Evolutionary conservation across 352 stramenopile genomes (phyloP).

Genomic region (Phytophthora fragariaefolia): DNA sequence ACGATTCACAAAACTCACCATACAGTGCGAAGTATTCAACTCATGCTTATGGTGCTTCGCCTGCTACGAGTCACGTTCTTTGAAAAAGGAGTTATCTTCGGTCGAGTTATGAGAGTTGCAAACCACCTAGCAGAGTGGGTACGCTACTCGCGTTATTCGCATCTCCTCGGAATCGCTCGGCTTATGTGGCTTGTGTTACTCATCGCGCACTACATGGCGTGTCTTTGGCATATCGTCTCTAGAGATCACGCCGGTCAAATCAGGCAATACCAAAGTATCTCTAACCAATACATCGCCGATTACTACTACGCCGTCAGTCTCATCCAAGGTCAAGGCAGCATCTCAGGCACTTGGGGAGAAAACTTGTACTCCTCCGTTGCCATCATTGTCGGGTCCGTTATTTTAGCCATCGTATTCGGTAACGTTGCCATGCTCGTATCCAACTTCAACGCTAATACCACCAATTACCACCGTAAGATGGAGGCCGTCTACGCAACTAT

Average conservation of each 20-base stretch:
- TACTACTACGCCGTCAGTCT: neutral
- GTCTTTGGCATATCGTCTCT: slow-evolving; percentile 43
- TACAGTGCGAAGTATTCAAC: neutral
- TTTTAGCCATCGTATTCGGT: neutral
- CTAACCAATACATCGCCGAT: slow-evolving; percentile 1
- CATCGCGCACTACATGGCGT: slow-evolving; percentile 56
- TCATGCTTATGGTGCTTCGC: slow-evolving; percentile 27
- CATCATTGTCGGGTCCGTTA: neutral
- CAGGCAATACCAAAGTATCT: neutral
- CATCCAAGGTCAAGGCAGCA: neutral
- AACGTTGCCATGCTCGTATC: neutral
- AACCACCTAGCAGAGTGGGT: slow-evolving; percentile 28
- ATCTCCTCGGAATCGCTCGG: slow-evolving; percentile 41
- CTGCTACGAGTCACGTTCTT: slow-evolving; percentile 17
- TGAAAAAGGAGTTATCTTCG: slow-evolving; percentile 14
- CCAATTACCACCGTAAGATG: neutral
- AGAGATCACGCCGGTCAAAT: neutral
- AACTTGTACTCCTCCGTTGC: neutral
- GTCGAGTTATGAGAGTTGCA: slow-evolving; percentile 28
- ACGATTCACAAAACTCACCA: neutral
- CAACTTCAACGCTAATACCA: neutral
- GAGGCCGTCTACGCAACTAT: neutral
- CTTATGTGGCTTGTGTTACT: slow-evolving; percentile 47
- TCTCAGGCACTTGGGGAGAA: neutral
- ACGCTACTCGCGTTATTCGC: slow-evolving; percentile 38